phyloP scores from a whole-genome alignment of 1,284 basidiomycete species.

The Flammula alnicola region DNA sequence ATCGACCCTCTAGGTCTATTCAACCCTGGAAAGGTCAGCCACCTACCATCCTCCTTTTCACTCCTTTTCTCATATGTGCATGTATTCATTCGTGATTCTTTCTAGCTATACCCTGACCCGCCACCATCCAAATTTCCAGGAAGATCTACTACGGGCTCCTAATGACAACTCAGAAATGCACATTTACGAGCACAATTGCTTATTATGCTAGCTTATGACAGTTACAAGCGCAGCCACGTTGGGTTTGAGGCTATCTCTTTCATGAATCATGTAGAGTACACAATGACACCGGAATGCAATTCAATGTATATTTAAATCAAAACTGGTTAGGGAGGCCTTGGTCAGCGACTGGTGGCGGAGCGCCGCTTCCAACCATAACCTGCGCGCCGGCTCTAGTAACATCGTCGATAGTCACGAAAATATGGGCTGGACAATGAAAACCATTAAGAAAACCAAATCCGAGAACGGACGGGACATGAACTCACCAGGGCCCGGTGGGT shows the following conservation, averaged over 20 bases:
- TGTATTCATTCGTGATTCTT: background rate
- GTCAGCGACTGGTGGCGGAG: slow-evolving; percentile 31
- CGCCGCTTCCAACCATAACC: slow-evolving; percentile 51
- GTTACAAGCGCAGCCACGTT: too few species aligned
- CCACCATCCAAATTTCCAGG: background rate
- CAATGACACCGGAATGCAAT: too few species aligned
- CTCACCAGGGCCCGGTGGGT: slow-evolving; percentile 55
- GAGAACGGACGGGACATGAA: background rate
- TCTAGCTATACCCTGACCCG: slow-evolving; percentile 8
- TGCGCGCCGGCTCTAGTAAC: slow-evolving; percentile 49
- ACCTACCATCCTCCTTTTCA: background rate
- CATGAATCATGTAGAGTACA: too few species aligned
- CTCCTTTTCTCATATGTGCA: background rate
- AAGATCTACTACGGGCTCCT: too few species aligned
- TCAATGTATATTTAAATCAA: too few species aligned
- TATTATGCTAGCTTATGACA: too few species aligned
- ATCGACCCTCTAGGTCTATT: slow-evolving; percentile 83
- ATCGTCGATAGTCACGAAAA: slow-evolving; percentile 52
- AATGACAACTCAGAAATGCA: background rate
- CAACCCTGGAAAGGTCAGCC: slow-evolving; percentile 83
- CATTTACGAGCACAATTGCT: background rate
- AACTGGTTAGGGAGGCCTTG: slow-evolving; percentile 27
- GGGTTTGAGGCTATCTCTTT: too few species aligned
- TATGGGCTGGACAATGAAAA: slow-evolving; percentile 20
- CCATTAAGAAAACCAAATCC: background rate